A percentile compares a stretch with the other conserved stretches of the same genome.
Conservation (phyloP, 495 filamentous ascomycete species). For the Daldinia childiae region DNA sequence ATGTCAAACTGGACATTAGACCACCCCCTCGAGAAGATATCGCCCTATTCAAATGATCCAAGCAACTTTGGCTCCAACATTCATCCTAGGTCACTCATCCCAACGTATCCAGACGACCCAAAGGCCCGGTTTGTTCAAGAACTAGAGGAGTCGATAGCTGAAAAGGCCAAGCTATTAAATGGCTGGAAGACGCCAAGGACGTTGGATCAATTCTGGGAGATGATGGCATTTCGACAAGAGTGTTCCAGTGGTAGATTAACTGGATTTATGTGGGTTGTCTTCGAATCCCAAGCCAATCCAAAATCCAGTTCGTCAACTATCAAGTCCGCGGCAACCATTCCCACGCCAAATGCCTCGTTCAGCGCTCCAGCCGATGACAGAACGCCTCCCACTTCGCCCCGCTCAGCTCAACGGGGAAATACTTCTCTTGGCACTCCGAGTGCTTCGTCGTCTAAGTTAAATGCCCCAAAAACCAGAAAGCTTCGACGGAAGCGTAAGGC, state of each 20-base stretch:
- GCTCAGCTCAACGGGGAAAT: neutral
- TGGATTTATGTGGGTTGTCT: slow-evolving; percentile 93
- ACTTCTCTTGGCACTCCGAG: slow-evolving; percentile 8
- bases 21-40: slow-evolving; percentile 66
- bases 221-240: slow-evolving; percentile 97
- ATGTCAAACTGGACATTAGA: slow-evolving; percentile 61
- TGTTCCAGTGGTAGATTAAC: slow-evolving; percentile 91
- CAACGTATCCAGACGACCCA: slow-evolving; percentile 93
- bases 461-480: slow-evolving; percentile 37
- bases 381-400: slow-evolving; percentile 38
- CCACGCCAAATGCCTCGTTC: slow-evolving; percentile 44
- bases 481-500: slow-evolving; percentile 28
- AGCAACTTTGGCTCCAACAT: slow-evolving; percentile 52
- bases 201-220: slow-evolving; percentile 95
- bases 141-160: slow-evolving; percentile 79
- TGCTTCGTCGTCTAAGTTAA: slow-evolving; percentile 27
- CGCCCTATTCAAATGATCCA: slow-evolving; percentile 70
- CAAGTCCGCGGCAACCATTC: slow-evolving; percentile 5
- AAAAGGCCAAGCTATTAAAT: slow-evolving; percentile 54
- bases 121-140: slow-evolving; percentile 92
- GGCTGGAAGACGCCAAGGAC: slow-evolving; percentile 84
- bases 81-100: slow-evolving; percentile 86
- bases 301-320: slow-evolving; percentile 4
- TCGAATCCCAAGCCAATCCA: slow-evolving; percentile 59
- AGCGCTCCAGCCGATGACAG: slow-evolving; percentile 28